These are phyloP conservation scores for Aspergillus jensenii DNA, from an alignment of 2,329 filamentous ascomycete species.

Conservation along the genomic window DNA sequence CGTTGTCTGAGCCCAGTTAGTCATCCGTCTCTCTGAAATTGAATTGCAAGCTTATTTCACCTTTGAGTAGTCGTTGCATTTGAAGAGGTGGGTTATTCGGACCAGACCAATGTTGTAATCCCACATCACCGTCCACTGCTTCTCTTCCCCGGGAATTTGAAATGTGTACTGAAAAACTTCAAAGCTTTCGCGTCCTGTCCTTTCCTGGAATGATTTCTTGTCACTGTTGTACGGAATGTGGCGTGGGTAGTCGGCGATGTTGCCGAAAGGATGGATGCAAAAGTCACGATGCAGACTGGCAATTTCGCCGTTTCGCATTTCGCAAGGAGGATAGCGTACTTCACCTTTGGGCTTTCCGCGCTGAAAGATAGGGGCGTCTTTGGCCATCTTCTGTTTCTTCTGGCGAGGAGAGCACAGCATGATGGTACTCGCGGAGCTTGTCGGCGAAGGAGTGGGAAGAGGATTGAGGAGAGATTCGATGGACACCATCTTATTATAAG, in stretches of 20 bases:
- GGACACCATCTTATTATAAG: slow-evolving; percentile 56
- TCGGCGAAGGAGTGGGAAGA: slow-evolving; percentile 40
- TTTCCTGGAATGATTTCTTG: slow-evolving; percentile 84
- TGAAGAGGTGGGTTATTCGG: slow-evolving; percentile 92
- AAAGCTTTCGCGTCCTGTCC: slow-evolving; percentile 83
- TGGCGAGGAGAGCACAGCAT: slow-evolving; percentile 23
- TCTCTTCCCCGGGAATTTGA: slow-evolving; percentile 64
- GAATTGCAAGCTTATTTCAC: slow-evolving; percentile 49
- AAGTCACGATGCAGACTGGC: slow-evolving; percentile 62
- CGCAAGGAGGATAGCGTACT: slow-evolving; percentile 73
- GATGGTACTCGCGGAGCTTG: slow-evolving; percentile 45
- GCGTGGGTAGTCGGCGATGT: slow-evolving; percentile 60
- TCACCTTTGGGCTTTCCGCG: slow-evolving; percentile 63
- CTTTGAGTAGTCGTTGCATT: slow-evolving; percentile 84
- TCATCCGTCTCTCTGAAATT: neutral
- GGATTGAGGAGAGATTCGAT: slow-evolving; percentile 68
- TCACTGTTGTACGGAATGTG: slow-evolving; percentile 94
- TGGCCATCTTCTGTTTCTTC: slow-evolving; percentile 59
- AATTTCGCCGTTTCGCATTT: slow-evolving; percentile 61
- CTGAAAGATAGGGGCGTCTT: slow-evolving; percentile 63
- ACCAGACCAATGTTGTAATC: slow-evolving; percentile 95
- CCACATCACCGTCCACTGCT: slow-evolving; percentile 82
- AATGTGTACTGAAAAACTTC: slow-evolving; percentile 77
- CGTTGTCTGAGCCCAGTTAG: slow-evolving; percentile 63
- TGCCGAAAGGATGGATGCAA: slow-evolving; percentile 63